Evolutionary conservation across 768 basidiomycete genomes (phyloP).

Genomic region (Erythrobasidium yunnanense): DNA sequence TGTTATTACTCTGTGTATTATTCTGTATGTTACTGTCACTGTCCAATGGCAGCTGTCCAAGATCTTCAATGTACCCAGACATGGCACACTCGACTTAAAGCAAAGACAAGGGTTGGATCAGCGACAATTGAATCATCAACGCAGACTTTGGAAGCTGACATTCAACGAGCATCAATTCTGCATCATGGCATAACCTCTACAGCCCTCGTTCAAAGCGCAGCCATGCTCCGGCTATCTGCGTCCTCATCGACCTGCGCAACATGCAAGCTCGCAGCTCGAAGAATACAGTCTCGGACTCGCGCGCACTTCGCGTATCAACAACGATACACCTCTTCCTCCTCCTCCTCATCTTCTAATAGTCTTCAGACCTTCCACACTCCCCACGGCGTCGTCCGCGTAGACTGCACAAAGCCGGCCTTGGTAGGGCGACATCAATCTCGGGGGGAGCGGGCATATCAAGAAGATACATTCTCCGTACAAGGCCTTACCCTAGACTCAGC

Average conservation of each 20-base stretch:
- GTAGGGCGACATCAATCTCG: constrained; percentile 31
- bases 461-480: constrained; percentile 32
- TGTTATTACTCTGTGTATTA: no score
- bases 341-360: background rate
- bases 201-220: no score
- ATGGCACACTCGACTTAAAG: no score
- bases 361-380: constrained; percentile 18
- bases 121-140: background rate
- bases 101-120: background rate
- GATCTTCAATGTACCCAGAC: background rate
- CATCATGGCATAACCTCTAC: no score
- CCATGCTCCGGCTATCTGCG: no score
- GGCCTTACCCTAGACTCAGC: background rate
- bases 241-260: no score
- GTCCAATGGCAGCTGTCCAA: background rate
- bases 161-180: no score
- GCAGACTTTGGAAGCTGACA: background rate
- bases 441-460: constrained; percentile 38
- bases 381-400: constrained; percentile 8
- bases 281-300: no score
- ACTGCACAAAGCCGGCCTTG: background rate
- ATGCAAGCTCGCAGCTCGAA: no score
- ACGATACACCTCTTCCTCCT: background rate
- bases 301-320: no score
- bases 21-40: background rate